Conservation (phyloP, 2,329 filamentous ascomycete species). For the Aspergillus cejpii region DNA sequence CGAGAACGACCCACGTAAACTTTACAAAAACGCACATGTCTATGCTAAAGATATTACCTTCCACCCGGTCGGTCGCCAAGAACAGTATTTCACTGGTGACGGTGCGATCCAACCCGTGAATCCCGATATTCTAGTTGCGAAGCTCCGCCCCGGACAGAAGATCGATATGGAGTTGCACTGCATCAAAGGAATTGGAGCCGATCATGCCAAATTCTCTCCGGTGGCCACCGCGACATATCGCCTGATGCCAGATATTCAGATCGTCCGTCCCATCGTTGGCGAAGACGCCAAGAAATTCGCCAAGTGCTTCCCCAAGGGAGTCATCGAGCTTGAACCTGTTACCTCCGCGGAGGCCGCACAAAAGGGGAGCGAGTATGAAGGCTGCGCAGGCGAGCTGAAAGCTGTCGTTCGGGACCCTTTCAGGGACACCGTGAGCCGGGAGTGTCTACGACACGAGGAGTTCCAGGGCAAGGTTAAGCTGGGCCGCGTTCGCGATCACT, state of each 20-base stretch:
- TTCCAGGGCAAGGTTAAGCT: conserved; percentile 95
- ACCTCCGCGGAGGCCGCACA: conserved; percentile 58
- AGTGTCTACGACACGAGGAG: conserved; percentile 83
- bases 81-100: conserved; percentile 58
- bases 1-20: conserved; percentile 73
- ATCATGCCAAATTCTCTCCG: conserved; percentile 95
- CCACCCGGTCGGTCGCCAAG: conserved; percentile 66
- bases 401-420: conserved; percentile 83
- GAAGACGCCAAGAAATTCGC: conserved; percentile 83
- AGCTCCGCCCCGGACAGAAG: conserved; percentile 82
- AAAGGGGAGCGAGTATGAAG: conserved; percentile 60
- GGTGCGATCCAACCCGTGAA: conserved; percentile 69
- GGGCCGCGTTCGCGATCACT: conserved; percentile 84
- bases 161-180: conserved; percentile 86
- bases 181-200: conserved; percentile 85
- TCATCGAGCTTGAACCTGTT: conserved; percentile 72
- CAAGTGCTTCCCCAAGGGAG: conserved; percentile 79
- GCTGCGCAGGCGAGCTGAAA: conserved; percentile 71
- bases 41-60: conserved; percentile 75
- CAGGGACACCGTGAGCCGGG: conserved; percentile 90
- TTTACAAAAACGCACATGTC: conserved; percentile 79
- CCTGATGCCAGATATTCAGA: conserved; percentile 79
- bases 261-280: conserved; percentile 75
- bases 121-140: conserved; percentile 89
- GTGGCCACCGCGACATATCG: conserved; percentile 93